Conservation (phyloP, 768 basidiomycete genomes). For the Boletus rex-veris region DNA sequence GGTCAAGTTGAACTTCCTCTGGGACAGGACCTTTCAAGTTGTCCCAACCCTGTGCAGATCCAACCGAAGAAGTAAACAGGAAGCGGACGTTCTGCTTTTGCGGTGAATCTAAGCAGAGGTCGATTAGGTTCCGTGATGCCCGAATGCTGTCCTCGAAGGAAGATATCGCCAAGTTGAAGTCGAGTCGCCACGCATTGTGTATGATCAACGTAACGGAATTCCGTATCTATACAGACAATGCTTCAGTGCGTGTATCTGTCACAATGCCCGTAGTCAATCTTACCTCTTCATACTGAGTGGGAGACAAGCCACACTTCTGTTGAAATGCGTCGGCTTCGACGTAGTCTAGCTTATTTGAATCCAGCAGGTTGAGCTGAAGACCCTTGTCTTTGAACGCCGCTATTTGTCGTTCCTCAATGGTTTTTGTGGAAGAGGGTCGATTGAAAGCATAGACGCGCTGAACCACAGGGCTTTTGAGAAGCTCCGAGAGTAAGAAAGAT, state of each 20-base stretch:
- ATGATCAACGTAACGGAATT: constrained; percentile 31
- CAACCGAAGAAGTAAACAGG: constrained; percentile 28
- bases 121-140: constrained; percentile 33
- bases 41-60: constrained; percentile 23
- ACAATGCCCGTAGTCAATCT: neutral
- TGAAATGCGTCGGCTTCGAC: constrained; percentile 37
- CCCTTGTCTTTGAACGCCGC: constrained; percentile 36
- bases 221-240: constrained; percentile 13
- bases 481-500: constrained; percentile 32
- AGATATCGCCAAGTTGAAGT: constrained; percentile 38
- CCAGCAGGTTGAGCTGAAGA: constrained; percentile 30
- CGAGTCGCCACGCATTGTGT: constrained; percentile 40
- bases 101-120: constrained; percentile 14
- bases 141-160: constrained; percentile 38
- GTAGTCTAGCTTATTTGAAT: constrained; percentile 33
- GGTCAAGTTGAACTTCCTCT: constrained; percentile 33
- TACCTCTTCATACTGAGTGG: constrained; percentile 30
- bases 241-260: neutral
- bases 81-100: constrained; percentile 11
- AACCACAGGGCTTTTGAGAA: constrained; percentile 25
- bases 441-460: constrained; percentile 36
- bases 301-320: constrained; percentile 29
- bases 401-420: constrained; percentile 27
- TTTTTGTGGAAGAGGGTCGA: constrained; percentile 13
- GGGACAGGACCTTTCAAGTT: constrained; percentile 29